phyloP scores from a whole-genome alignment of 768 basidiomycete species.

The Cystofilobasidium macerans region DNA sequence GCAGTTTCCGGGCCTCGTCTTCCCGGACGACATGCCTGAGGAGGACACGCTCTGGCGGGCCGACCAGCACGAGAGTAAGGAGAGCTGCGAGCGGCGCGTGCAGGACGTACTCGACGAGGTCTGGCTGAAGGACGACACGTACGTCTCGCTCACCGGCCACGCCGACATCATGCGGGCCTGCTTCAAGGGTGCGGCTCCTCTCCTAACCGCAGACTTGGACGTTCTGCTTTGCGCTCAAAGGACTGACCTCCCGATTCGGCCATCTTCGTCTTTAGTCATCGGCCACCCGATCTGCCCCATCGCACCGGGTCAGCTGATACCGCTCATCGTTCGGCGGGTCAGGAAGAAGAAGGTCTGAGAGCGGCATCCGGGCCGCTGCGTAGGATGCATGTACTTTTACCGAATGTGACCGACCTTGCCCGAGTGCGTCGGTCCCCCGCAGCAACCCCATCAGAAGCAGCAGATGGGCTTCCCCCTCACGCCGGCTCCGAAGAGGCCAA shows the following conservation, averaged over 20 bases:
- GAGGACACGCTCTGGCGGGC: conserved; percentile 2
- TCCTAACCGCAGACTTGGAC: no score
- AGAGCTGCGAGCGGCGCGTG: neutral
- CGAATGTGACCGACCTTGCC: no score
- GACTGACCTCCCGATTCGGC: no score
- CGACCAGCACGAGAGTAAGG: neutral
- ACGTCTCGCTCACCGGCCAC: neutral
- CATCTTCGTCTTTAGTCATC: neutral
- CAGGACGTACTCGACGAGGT: neutral
- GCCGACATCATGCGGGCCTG: conserved; percentile 6
- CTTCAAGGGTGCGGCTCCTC: conserved; percentile 1
- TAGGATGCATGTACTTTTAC: no score
- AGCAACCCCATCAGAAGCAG: no score
- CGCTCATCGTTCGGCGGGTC: neutral
- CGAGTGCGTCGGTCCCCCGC: no score
- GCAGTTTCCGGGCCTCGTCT: neutral
- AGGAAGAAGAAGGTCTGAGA: no score
- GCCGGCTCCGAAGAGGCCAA: no score
- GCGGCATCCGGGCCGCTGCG: no score
- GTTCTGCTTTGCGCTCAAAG: no score
- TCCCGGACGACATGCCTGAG: neutral
- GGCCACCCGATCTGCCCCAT: conserved; percentile 5
- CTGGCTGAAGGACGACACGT: neutral
- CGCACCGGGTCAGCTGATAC: neutral
- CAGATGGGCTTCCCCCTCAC: no score